Evolutionary conservation across 176 grass and related monocot genomes (phyloP).

Genomic region (Cocos nucifera): DNA sequence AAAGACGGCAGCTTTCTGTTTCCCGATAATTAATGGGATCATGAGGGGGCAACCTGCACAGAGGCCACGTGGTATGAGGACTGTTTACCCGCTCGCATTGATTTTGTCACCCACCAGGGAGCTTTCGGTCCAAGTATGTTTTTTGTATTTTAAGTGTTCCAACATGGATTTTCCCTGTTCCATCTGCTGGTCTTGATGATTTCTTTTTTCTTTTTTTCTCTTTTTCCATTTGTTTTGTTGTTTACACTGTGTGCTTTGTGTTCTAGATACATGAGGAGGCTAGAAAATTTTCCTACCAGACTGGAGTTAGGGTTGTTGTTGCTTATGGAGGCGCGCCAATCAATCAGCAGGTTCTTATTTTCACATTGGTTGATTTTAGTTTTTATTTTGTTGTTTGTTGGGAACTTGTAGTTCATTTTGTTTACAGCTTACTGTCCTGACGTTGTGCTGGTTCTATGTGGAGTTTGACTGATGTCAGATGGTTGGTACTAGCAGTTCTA

Average conservation of each 20-base stretch:
- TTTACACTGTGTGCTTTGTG: slow-evolving; percentile 17
- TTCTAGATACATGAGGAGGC: slow-evolving; percentile 87
- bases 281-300: slow-evolving; percentile 84
- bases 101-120: slow-evolving; percentile 83
- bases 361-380: not conserved
- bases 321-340: slow-evolving; percentile 95
- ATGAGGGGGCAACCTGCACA: slow-evolving; percentile 44
- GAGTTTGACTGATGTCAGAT: no score
- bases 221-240: not conserved
- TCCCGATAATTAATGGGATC: slow-evolving; percentile 80
- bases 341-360: slow-evolving; percentile 62
- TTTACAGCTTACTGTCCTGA: no score
- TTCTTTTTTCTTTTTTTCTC: not conserved
- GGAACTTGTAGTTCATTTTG: no score
- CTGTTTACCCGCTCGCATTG: slow-evolving; percentile 55
- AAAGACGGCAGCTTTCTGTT: slow-evolving; percentile 83
- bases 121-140: slow-evolving; percentile 70
- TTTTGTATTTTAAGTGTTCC: not conserved
- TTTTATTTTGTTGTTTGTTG: no score
- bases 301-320: slow-evolving; percentile 83
- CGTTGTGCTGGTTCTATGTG: no score
- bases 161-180: no score
- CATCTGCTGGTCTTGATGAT: not conserved
- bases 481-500: no score
- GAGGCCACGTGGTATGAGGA: slow-evolving; percentile 51